These are phyloP conservation scores for Lactifluus hygrophoroides DNA, from an alignment of 768 basidiomycete genomes.

Conservation along the genomic window DNA sequence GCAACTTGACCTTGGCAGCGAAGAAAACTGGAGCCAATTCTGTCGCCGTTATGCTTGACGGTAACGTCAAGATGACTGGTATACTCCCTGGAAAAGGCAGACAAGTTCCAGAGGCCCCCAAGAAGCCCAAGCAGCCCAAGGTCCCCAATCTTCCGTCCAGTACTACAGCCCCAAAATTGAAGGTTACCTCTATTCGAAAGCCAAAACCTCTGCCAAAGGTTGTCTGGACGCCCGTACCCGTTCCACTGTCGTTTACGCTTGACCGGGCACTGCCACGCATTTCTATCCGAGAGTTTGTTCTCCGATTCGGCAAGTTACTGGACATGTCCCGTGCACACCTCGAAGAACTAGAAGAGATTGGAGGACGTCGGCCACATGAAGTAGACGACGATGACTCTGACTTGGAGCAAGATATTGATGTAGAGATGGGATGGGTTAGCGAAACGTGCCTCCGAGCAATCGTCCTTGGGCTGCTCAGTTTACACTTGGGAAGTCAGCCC, in stretches of 20 bases:
- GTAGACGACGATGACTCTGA: conserved; percentile 31
- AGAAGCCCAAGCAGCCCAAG: conserved; percentile 23
- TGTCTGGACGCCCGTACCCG: conserved; percentile 43
- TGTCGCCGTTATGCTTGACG: conserved; percentile 31
- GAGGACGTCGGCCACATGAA: conserved; percentile 26
- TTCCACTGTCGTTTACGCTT: conserved; percentile 34
- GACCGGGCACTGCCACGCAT: conserved; percentile 52
- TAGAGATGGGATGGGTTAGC: conserved; percentile 48
- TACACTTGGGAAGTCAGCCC: conserved; percentile 36
- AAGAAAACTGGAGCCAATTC: conserved; percentile 33
- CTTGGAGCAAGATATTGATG: conserved; percentile 19
- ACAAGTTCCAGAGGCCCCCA: conserved; percentile 17
- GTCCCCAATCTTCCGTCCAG: conserved; percentile 6
- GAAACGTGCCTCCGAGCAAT: conserved; percentile 58
- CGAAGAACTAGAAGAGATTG: conserved; percentile 42
- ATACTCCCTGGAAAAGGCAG: conserved; percentile 25
- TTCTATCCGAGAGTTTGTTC: conserved; percentile 63
- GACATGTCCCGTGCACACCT: conserved; percentile 54
- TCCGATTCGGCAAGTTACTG: conserved; percentile 51
- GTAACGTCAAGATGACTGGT: conserved; percentile 28
- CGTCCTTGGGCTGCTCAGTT: conserved; percentile 49
- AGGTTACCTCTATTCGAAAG: conserved; percentile 10
- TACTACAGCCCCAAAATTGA: conserved; percentile 15
- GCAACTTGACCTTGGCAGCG: conserved; percentile 33
- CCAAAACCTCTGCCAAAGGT: conserved; percentile 35